Base-by-base conservation (phyloP, 2,329 filamentous ascomycete genomes). In the Calonectria hawksworthii region DNA sequence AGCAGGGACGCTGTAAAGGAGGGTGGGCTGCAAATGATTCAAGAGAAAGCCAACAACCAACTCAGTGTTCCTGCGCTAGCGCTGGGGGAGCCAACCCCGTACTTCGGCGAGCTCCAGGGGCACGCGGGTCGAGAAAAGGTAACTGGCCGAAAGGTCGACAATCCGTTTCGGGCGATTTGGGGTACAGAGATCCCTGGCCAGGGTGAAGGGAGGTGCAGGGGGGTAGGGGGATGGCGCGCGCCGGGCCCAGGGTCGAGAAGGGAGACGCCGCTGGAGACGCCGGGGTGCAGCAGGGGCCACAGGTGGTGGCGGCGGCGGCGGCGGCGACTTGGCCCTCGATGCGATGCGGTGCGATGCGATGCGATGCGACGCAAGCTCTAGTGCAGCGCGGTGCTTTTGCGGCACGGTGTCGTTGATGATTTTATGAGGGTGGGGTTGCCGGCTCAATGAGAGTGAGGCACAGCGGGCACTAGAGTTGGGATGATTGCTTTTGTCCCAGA, bases 121-220 rank as follows among this genome's bases (percentile, higher is more conserved):
- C 26, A 73, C 30, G 23, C 38, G 30, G 34, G 44, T 50, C 54
- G 52, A 38, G 52, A 59, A 68, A 16, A 54, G 52, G 34, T 21
- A 61, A 68, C 36, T 32, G 26, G 52, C 34, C 66, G 50, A 68
- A 47, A 11, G 51, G 28, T 50, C 36, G 36, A 68, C 68, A 54
- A 30, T 21, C 71, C 66, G 66, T 41, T 73, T 65, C 65, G 66
- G 66, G 66, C 41, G 59, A 38, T 56, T 38, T 63, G 65, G 65
- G 65, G 65, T 65, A 41, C 41, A 51, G 54, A 36, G 66, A 74
- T 70, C 72, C 72, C 66, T 73, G 67, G 41, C 32, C 66, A 70
- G 59, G 50, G 63, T 34, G 4, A 59, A 23, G 38, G 6, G 32
- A 30, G 41, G 23, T 30, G 21, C 36, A 38, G 32, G 51, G 54